Evolutionary conservation across 2,329 filamentous ascomycete genomes (phyloP).

Genomic region (Fusarium annulatum): DNA sequence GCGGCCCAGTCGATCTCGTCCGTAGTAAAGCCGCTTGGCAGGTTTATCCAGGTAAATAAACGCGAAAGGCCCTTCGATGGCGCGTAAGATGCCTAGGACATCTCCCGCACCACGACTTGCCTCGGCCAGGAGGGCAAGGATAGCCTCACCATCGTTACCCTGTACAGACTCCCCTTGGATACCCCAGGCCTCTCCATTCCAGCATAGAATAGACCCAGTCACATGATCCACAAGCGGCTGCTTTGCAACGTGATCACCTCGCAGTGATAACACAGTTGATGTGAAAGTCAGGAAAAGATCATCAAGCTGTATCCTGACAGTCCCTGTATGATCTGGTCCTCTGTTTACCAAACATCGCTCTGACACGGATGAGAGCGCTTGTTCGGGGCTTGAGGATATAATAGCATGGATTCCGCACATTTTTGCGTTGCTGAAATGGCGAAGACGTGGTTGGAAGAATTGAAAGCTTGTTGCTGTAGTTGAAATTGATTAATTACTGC

Average conservation of each 20-base stretch:
- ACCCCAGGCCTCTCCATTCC: slow-evolving; percentile 98
- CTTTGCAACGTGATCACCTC: slow-evolving; percentile 74
- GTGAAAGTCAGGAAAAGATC: slow-evolving; percentile 69
- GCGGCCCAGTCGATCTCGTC: slow-evolving; percentile 86
- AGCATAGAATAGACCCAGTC: slow-evolving; percentile 80
- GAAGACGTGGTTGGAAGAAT: slow-evolving; percentile 18
- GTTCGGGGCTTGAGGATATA: slow-evolving; percentile 53
- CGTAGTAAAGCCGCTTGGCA: slow-evolving; percentile 77
- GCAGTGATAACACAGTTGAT: slow-evolving; percentile 91
- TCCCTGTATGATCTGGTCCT: slow-evolving; percentile 69
- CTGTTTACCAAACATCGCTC: slow-evolving; percentile 62
- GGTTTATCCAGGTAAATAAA: slow-evolving; percentile 83
- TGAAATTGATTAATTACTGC: neutral
- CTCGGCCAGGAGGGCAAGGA: slow-evolving; percentile 70
- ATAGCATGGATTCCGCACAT: slow-evolving; percentile 71
- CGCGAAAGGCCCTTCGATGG: slow-evolving; percentile 85
- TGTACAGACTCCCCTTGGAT: slow-evolving; percentile 67
- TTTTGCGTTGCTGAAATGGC: slow-evolving; percentile 45
- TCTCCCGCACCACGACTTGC: slow-evolving; percentile 49
- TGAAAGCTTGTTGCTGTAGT: neutral
- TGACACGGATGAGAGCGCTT: slow-evolving; percentile 51
- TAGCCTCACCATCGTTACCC: slow-evolving; percentile 81
- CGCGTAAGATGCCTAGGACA: slow-evolving; percentile 65
- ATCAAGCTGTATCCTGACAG: slow-evolving; percentile 49
- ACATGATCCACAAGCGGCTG: slow-evolving; percentile 76